Evolutionary conservation across 305 asterid genomes (phyloP), one percentile per base, ranked within the genome.

Genomic region (Fraxinus paxiana): DNA sequence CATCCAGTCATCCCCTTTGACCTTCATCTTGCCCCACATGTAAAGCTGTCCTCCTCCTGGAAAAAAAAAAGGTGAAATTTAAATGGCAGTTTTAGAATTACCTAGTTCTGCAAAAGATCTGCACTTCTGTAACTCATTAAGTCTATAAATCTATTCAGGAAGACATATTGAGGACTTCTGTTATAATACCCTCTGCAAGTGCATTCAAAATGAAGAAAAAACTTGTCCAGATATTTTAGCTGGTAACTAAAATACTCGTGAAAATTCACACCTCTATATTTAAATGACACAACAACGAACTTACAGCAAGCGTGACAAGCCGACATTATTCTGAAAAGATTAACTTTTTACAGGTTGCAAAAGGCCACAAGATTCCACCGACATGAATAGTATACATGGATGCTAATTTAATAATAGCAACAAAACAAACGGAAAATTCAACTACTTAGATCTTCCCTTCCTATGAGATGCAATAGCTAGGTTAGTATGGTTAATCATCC

Each of bases 1-100:
- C 99, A 96, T 96, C 97, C 93, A 94, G 80, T 96, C 98, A 86
- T 96, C 99, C 83, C 99, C 99, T 20, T 88, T 86, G 86, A 15
- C 87, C 92, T 94, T 96, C 77, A 96, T 84, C 85, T 96, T 96
- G 81, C 99, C 99, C 99, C 99, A 94, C 97, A 96, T 96, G 93
- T 92, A 94, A 79, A 96, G 93, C 90, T 94, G 97, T 71, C 99
- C 99, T 88, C 98, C 99, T 78, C 96, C 99, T 96, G 88, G 88
- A 37, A 34, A 81, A 30, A n/a, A n/a, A 69, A 82, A 41, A 38
- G 79, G 26, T 22, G 67, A 71, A 54, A 30, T n/a, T n/a, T n/a
- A 15, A 41, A 41, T 51, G 30, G 34, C 72, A 51, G 34, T 9
- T 65, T 31, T 12, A 70, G 43, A 76, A 37, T 81, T 7, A 59